phyloP scores from a whole-genome alignment of 2,329 filamentous ascomycete species.

The Talaromyces amestolkiae region DNA sequence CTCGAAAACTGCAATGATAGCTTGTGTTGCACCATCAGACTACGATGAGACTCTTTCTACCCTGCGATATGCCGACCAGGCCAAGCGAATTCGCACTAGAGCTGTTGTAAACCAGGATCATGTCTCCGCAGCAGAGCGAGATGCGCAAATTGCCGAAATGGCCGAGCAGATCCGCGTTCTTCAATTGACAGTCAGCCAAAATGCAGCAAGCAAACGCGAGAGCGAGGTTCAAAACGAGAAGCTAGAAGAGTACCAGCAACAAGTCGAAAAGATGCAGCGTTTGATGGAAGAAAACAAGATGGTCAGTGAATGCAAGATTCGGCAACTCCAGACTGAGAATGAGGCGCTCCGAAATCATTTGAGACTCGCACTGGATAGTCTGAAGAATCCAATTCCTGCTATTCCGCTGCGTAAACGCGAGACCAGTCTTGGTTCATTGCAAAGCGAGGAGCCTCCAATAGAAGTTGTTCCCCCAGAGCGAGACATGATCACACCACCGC shows the following conservation, averaged over 20 bases:
- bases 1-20: constrained; percentile 98
- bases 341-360: constrained; percentile 85
- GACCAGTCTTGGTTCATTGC: constrained; percentile 30
- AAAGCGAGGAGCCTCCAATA: constrained; percentile 48
- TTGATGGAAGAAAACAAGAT: constrained; percentile 93
- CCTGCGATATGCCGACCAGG: constrained; percentile 93
- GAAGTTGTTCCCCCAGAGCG: constrained; percentile 47
- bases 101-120: constrained; percentile 95
- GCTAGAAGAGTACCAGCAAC: constrained; percentile 90
- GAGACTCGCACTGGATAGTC: constrained; percentile 75
- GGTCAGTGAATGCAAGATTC: constrained; percentile 90
- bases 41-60: constrained; percentile 97
- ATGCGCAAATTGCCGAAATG: constrained; percentile 93
- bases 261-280: constrained; percentile 85
- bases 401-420: constrained; percentile 35
- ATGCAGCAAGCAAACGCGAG: constrained; percentile 69
- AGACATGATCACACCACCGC: constrained; percentile 35
- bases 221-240: constrained; percentile 75
- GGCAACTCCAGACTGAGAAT: constrained; percentile 83
- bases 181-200: constrained; percentile 67
- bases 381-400: constrained; percentile 84
- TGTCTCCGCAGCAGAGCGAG: constrained; percentile 85
- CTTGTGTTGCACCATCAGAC: constrained; percentile 90
- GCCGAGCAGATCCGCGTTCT: constrained; percentile 86
- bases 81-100: constrained; percentile 92